Evolutionary conservation across 768 basidiomycete species (phyloP).

Genomic region (Cyathus striatus): DNA sequence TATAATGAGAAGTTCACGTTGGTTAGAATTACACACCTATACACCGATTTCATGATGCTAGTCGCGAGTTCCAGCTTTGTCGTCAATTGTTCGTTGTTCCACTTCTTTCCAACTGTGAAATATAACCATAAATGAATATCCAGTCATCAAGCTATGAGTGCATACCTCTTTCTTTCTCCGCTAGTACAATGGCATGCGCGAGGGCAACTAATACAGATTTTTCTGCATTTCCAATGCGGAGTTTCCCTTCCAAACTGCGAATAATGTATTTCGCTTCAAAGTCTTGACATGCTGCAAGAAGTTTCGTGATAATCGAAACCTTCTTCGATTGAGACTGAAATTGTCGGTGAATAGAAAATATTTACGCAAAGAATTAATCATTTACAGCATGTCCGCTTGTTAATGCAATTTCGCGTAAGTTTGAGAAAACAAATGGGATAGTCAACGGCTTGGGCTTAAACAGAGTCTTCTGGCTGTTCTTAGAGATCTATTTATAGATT

Average conservation of each 20-base stretch:
- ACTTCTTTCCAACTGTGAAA: constrained; percentile 61
- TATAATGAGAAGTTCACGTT: neutral
- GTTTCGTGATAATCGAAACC: constrained; percentile 89
- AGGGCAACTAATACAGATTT: constrained; percentile 93
- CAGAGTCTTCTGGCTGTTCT: constrained; percentile 87
- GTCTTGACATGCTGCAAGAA: constrained; percentile 88
- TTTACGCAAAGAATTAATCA: constrained; percentile 1
- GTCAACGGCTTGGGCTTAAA: constrained; percentile 94
- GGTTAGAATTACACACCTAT: constrained; percentile 54
- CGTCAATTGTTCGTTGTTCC: constrained; percentile 69
- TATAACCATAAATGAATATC: constrained; percentile 3
- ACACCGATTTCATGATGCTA: constrained; percentile 81
- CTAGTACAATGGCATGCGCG: constrained; percentile 84
- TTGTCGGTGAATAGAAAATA: constrained; percentile 4
- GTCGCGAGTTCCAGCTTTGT: constrained; percentile 72
- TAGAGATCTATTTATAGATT: constrained; percentile 62
- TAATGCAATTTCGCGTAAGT: constrained; percentile 84
- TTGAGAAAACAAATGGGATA: constrained; percentile 84
- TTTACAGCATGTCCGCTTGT: constrained; percentile 76
- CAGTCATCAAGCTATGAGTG: constrained; percentile 1
- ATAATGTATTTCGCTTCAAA: constrained; percentile 96
- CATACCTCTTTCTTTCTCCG: constrained; percentile 63
- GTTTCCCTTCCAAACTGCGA: constrained; percentile 92
- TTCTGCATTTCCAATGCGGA: constrained; percentile 96
- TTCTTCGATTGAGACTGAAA: constrained; percentile 89